Evolutionary conservation across 306 rosid species (phyloP), one percentile per base, ranked within the genome.

Genomic region (Rubus idaeus): DNA sequence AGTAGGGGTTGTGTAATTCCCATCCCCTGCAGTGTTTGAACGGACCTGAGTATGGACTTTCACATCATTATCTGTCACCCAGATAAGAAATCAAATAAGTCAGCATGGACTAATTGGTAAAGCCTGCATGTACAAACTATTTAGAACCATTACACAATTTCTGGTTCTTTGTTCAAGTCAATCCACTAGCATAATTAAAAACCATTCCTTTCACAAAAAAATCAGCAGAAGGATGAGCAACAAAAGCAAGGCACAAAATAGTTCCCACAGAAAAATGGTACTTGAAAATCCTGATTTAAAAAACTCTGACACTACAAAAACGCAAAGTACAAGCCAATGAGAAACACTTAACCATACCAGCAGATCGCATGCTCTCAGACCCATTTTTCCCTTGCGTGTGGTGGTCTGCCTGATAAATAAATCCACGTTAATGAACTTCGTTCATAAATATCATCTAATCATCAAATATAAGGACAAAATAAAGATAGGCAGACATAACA

Each of bases 331-430:
- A 52, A 64, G 5, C 8, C 13, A 56, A 46, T 13, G 71, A 58
- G 46, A 60, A 39, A 20, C 26, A 9, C 21, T 61, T 40, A 21
- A 47, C 11, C 58, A 20, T 78, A 83, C 86, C 83, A 64, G 83
- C 10, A 63, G 52, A 70, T 70, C 6, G 74, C 63, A 64, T 40
- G 74, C 78, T 56, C 61, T 75, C 78, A n/a, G 72, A 68, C 26
- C 46, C 81, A 42, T 47, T 41, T n/a, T 17, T 65, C 75, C 44
- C 51, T 21, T 46, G 75, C 39, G 60, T 42, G 30, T 70, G 60
- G 53, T 73, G 67, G 30, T 77, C 77, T 55, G 35, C 83, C 86
- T 79, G 58, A 5, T 52, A 18, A 26, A 70, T 4, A 68, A 68
- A 52, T 40, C 12, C 51, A 23, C 30, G 9, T 23, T 6, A 18